Evolutionary conservation across 139 green algal species (phyloP), one percentile per base, ranked within the genome.

Genomic region (Volvox reticuliferus): DNA sequence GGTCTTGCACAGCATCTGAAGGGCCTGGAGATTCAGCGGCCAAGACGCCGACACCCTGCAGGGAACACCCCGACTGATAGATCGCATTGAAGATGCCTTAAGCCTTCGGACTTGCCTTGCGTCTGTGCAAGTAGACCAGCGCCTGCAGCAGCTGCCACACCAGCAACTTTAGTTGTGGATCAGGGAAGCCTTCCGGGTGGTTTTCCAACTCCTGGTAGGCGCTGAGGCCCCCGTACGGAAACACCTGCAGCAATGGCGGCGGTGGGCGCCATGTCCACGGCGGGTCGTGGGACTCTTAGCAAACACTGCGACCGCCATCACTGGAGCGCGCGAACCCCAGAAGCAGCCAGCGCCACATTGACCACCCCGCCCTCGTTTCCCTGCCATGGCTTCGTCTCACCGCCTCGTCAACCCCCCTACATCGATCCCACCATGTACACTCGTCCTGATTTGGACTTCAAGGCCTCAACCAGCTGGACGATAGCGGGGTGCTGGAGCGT

Each of bases 131-230:
- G 69, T 90, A 91, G 16, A 35, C 77, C 1, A 89, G 79, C 22
- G 87, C 90, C 61, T 94, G 92, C 35, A 92, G 68, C 50, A 94
- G 82, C 87, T 94, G 92, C 90, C 90, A 81, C 36, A 44, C 68
- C 36, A 89, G 84, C 68, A 81, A 24, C 68, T 89, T 80, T 2
- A 89, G 67, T 2, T n/a, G 84, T 24, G 67, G 6, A 5, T 22
- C 22, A 3, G 67, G 26, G 67, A 89, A 69, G 63, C 82, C 82
- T 20, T 37, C 19, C 32, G 65, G 63, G 19, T 79, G 65, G 21
- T 30, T 24, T 24, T 88, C 82, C 82, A 88, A 20, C 35, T 79
- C 82, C 65, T 88, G 82, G 35, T 30, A 88, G 82, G 82, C 82
- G 35, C 63, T 79, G 82, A 26, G 82, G 0, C 82, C 82, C 2